Evolutionary conservation across 2,329 filamentous ascomycete genomes (phyloP), one percentile per base, ranked within the genome.

Genomic region (Aureobasidium sp.): DNA sequence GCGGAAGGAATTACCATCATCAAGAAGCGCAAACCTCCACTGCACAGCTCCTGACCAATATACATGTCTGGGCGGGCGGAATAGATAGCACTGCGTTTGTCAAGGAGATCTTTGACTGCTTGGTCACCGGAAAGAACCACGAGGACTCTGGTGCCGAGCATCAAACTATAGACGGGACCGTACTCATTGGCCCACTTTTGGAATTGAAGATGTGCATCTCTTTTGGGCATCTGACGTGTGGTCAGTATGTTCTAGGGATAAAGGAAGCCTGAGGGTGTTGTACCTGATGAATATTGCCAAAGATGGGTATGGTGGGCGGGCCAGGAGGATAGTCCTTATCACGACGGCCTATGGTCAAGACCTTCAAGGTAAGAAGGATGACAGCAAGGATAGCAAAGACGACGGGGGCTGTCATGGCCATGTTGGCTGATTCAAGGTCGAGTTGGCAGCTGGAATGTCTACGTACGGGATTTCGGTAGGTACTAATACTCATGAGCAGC

Each of bases 231-330:
- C 61, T 80, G 76, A 40, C 5, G 23, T 23, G 13, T 36, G 20
- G 27, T 56, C 27, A 56, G 40, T 9, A 78, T 5, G 80, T 69
- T 62, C 82, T 83, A 80, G 16, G 20, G 8, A 23, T 6, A 18
- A 13, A n/a, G n/a, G n/a, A n/a, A n/a, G n/a, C n/a, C n/a, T n/a
- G n/a, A n/a, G n/a, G 2, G 8, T 2, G 7, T 31, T 13, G 29
- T 38, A 48, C 56, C 5, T 60, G 56, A 38, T 60, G 56, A 20
- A 60, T 2, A 15, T 60, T 63, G 20, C 61, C 81, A 6, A 84
- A 73, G 29, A 84, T 51, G 1, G 81, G 81, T 0, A 82, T 42
- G 0, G 79, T 81, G 27, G 75, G 78, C 18, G 79, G 81, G 2
- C 81, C 81, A 64, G 74, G 72, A 18, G 67, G 67, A 15, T 61